Conservation (phyloP, 129 eudicot genomes). For the Cynara cardunculus region DNA sequence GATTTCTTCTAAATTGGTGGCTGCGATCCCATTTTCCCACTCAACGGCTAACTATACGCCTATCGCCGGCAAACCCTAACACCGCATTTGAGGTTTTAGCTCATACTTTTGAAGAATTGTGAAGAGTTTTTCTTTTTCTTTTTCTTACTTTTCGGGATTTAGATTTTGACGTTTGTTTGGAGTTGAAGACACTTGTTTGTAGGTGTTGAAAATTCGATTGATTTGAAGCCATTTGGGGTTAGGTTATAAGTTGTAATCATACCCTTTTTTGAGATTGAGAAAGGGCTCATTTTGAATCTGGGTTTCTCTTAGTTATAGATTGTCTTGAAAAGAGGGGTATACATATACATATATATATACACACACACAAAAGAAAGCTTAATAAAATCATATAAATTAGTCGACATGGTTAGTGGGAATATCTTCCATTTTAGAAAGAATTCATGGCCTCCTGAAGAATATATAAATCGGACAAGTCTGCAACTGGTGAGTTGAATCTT, state of each 20-base stretch:
- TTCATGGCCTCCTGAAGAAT: conserved; percentile 96
- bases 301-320: not conserved
- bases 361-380: no score
- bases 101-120: not conserved
- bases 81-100: conserved; percentile 9
- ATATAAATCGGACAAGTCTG: conserved; percentile 56
- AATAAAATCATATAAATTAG: not conserved
- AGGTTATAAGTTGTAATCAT: conserved; percentile 16
- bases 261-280: not conserved
- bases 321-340: not conserved
- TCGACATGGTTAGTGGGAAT: conserved; percentile 68
- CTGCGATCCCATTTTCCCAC: conserved; percentile 4
- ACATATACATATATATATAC: not conserved
- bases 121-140: not conserved
- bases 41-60: not conserved
- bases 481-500: conserved; percentile 55
- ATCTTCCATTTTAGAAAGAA: conserved; percentile 68
- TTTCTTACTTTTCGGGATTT: not conserved
- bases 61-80: conserved; percentile 7
- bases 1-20: not conserved
- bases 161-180: conserved; percentile 19
- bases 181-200: conserved; percentile 25
- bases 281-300: conserved; percentile 4
- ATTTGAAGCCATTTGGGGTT: not conserved
- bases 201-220: conserved; percentile 11